A percentile compares a stretch with the other conserved stretches of the same genome.
These are phyloP conservation scores for Hortaea werneckii DNA, from an alignment of 2,329 filamentous ascomycete genomes.

Conservation along the genomic window DNA sequence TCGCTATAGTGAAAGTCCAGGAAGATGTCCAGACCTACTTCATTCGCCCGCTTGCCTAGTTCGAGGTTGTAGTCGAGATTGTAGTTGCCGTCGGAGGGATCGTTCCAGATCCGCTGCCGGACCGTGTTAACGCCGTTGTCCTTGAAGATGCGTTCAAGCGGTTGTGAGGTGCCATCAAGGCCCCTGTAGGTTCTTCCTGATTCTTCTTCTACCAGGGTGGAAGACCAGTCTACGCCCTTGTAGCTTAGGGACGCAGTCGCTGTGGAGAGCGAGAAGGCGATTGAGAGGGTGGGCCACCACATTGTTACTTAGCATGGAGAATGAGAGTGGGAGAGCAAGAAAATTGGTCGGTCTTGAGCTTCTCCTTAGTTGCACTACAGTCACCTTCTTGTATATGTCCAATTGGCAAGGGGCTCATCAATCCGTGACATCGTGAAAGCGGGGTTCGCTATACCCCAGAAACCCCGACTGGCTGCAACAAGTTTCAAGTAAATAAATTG, in stretches of 20 bases:
- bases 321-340: background rate
- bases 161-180: conserved; percentile 18
- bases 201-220: conserved; percentile 24
- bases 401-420: too few species aligned
- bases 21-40: conserved; percentile 23
- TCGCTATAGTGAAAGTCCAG: conserved; percentile 27
- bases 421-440: too few species aligned
- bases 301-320: background rate
- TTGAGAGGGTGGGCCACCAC: background rate
- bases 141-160: conserved; percentile 16
- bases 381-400: too few species aligned
- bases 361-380: too few species aligned
- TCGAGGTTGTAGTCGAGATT: conserved; percentile 26
- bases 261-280: conserved; percentile 1
- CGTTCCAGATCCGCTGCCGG: conserved; percentile 23
- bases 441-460: too few species aligned
- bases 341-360: background rate
- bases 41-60: conserved; percentile 24
- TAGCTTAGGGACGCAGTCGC: conserved; percentile 14
- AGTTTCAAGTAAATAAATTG: too few species aligned
- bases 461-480: too few species aligned
- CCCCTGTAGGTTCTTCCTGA: conserved; percentile 26
- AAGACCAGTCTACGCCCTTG: conserved; percentile 30
- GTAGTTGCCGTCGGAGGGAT: conserved; percentile 19
- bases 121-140: conserved; percentile 16